Evolutionary conservation across 2,329 filamentous ascomycete species (phyloP), one percentile per base, ranked within the genome.

Genomic region (Phyllosticta paracitricarpa): DNA sequence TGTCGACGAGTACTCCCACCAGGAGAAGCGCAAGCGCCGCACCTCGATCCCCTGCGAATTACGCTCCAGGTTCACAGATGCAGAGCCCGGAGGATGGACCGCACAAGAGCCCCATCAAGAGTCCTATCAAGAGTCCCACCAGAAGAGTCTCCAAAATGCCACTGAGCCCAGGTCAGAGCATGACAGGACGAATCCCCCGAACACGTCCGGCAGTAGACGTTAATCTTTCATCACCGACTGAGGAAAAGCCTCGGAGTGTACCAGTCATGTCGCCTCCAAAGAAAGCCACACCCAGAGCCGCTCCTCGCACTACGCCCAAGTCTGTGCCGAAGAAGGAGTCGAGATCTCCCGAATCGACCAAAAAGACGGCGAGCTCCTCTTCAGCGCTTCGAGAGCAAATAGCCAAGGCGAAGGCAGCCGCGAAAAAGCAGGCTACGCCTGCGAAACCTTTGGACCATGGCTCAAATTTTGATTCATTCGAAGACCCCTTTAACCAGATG

Each of bases 371-470:
- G 5, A 94, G 89, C 67, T 91, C 91, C 0, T 97, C 93, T 0
- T 79, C 83, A 17, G 87, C 91, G 0, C 76, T 99, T 14, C 85
- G 94, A 35, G 91, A 97, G 58, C 92, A 94, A 59, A 97, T 97
- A 64, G 91, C 92, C 48, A 93, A 92, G 68, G 93, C 94, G 0
- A 96, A 93, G 70, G 91, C 91, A 2, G 89, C 68, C 19, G 57
- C 54, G 8, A 33, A 57, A 26, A 62, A 63, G n/a, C 57, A 56
- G 51, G 33, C 59, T 19, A 30, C 28, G 10, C 54, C 54, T n/a
- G 40, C 19, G 60, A 58, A n/a, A 48, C 65, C 4, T 67, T 65
- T 25, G 69, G 69, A 57, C 40, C 40, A 48, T 14, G 71, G 70
- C 35, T 69, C 71, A 10, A 67, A 67, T 0, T 86, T 85, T 69